These are phyloP conservation scores for Alternaria consortialis DNA, from an alignment of 2,329 filamentous ascomycete species.

Conservation along the genomic window DNA sequence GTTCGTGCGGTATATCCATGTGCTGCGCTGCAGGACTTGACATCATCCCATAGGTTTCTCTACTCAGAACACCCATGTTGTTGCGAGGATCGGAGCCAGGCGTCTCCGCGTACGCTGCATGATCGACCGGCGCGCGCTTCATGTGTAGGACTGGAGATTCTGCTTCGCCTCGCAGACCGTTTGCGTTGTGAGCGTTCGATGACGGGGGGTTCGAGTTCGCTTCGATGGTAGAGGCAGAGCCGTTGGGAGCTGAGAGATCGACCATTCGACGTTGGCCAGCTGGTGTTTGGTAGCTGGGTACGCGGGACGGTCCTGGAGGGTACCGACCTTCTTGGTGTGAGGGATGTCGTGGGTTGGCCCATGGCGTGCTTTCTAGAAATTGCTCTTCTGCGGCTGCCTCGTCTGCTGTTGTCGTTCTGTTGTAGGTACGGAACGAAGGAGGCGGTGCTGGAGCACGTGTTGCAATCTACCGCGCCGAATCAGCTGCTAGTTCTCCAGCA, in stretches of 20 bases:
- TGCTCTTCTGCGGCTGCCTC: conserved; percentile 78
- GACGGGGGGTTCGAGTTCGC: conserved; percentile 52
- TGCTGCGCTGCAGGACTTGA: conserved; percentile 44
- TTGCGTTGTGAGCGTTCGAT: conserved; percentile 37
- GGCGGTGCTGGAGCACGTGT: conserved; percentile 43
- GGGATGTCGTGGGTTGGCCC: conserved; percentile 81
- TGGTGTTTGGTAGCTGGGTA: conserved; percentile 49
- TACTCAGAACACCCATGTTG: conserved; percentile 29
- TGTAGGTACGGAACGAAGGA: conserved; percentile 46
- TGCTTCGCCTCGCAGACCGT: conserved; percentile 42
- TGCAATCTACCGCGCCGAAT: conserved; percentile 42
- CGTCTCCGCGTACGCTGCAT: conserved; percentile 36
- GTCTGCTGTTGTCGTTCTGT: conserved; percentile 53
- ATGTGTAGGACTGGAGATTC: conserved; percentile 51
- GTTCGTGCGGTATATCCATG: conserved; percentile 38
- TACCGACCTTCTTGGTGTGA: conserved; percentile 51
- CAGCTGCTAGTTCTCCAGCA: conserved; percentile 30
- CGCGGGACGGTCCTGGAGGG: conserved; percentile 35
- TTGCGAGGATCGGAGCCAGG: conserved; percentile 39
- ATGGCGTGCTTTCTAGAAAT: conserved; percentile 87
- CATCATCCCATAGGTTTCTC: conserved; percentile 42
- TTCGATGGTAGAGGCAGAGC: conserved; percentile 53
- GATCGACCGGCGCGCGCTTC: conserved; percentile 47
- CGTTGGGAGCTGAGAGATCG: conserved; percentile 47
- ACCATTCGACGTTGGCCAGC: conserved; percentile 48